These are phyloP conservation scores for Sungouiozyma intestinalis DNA, from an alignment of 805 yeast species.

Conservation along the genomic window DNA sequence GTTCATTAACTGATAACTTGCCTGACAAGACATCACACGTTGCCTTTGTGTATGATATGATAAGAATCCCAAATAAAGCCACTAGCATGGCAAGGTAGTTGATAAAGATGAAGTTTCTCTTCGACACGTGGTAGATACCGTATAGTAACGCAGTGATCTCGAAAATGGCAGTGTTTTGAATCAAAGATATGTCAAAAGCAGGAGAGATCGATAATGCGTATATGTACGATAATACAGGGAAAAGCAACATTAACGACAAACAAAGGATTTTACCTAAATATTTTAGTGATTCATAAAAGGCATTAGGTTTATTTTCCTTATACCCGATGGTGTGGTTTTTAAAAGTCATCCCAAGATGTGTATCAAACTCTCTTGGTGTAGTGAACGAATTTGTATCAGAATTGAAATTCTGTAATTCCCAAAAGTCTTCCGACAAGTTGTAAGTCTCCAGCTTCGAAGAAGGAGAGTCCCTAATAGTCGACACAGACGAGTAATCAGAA, in stretches of 20 bases:
- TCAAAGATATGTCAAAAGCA: conserved; percentile 22
- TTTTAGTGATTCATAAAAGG: not conserved
- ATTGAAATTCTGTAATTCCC: not conserved
- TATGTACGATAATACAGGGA: conserved; percentile 16
- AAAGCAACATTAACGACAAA: conserved; percentile 11
- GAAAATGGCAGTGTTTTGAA: conserved; percentile 23
- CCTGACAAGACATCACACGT: conserved; percentile 26
- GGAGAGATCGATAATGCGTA: conserved; percentile 20
- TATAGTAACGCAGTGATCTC: conserved; percentile 26
- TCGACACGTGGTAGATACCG: conserved; percentile 23
- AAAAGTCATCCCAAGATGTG: not conserved
- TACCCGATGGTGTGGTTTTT: not conserved
- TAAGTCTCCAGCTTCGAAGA: not conserved
- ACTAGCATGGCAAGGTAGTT: conserved; percentile 22
- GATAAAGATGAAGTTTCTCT: conserved; percentile 17
- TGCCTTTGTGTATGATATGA: conserved; percentile 27
- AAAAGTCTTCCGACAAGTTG: not conserved
- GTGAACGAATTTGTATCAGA: not conserved
- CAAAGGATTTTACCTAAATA: conserved; percentile 11
- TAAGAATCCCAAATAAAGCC: conserved; percentile 20
- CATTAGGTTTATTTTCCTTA: not conserved
- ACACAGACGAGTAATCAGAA: not conserved
- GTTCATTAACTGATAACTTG: conserved; percentile 22
- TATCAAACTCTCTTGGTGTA: not conserved
- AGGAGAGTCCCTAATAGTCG: not conserved